These are phyloP conservation scores for Martiniozyma asiatica DNA, from an alignment of 1,139 yeast species.

Conservation along the genomic window DNA sequence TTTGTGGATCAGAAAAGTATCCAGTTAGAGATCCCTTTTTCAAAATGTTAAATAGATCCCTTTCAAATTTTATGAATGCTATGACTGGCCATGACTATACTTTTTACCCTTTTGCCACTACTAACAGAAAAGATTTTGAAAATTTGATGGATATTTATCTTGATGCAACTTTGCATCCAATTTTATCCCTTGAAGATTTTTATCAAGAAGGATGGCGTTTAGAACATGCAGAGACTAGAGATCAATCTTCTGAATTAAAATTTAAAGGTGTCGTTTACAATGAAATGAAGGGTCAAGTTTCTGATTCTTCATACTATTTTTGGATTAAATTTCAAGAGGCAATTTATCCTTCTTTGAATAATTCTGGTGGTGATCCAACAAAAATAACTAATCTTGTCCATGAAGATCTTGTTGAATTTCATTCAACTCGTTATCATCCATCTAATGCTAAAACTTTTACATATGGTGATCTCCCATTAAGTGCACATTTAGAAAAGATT, in stretches of 20 bases:
- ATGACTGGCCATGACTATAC: slow-evolving; percentile 98
- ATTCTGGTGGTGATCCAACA: slow-evolving; percentile 92
- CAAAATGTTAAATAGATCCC: slow-evolving; percentile 82
- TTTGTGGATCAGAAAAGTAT: slow-evolving; percentile 82
- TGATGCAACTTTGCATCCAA: slow-evolving; percentile 78
- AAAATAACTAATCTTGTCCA: slow-evolving; percentile 63
- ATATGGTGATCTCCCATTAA: slow-evolving; percentile 67
- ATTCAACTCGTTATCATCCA: slow-evolving; percentile 69
- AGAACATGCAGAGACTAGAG: slow-evolving; percentile 55
- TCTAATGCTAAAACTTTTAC: slow-evolving; percentile 81
- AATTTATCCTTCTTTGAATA: slow-evolving; percentile 73
- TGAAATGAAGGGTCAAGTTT: slow-evolving; percentile 97
- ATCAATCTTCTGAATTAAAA: slow-evolving; percentile 45
- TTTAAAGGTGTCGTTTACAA: slow-evolving; percentile 96
- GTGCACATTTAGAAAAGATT: slow-evolving; percentile 48
- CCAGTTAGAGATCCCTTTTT: slow-evolving; percentile 97
- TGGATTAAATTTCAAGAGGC: slow-evolving; percentile 78
- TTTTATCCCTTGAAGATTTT: slow-evolving; percentile 69
- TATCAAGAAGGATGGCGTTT: slow-evolving; percentile 97
- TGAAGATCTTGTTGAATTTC: slow-evolving; percentile 68
- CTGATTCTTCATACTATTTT: slow-evolving; percentile 75
- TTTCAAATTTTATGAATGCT: slow-evolving; percentile 96
- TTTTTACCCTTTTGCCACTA: slow-evolving; percentile 91
- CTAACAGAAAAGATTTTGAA: slow-evolving; percentile 67
- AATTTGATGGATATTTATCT: slow-evolving; percentile 83